phyloP scores from a whole-genome alignment of 208 protist genomes.

The Sergeia podlipaevii region DNA sequence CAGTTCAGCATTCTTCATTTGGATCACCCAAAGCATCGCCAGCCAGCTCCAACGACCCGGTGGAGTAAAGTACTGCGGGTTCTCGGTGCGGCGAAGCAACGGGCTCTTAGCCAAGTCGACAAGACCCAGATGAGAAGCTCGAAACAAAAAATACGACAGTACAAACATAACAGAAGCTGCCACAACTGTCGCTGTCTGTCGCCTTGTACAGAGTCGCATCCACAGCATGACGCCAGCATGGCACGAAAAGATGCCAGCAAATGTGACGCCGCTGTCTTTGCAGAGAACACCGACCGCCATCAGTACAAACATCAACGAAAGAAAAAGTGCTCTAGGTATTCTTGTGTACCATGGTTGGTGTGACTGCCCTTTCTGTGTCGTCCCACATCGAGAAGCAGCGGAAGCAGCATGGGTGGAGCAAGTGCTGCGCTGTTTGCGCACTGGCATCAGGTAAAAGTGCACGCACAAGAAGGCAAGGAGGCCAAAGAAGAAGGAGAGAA shows the following conservation, averaged over 20 bases:
- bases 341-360: too few species aligned
- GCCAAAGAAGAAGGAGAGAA: slow-evolving; percentile 64
- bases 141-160: slow-evolving; percentile 54
- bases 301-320: slow-evolving; percentile 8
- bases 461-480: slow-evolving; percentile 38
- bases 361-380: background rate
- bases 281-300: slow-evolving; percentile 30
- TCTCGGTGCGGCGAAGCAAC: slow-evolving; percentile 73
- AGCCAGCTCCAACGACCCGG: slow-evolving; percentile 28
- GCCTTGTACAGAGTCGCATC: too few species aligned
- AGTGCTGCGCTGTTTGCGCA: background rate
- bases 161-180: slow-evolving; percentile 18
- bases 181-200: too few species aligned
- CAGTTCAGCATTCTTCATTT: slow-evolving; percentile 79
- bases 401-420: background rate
- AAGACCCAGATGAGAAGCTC: slow-evolving; percentile 32
- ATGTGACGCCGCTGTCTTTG: slow-evolving; percentile 80
- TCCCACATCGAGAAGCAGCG: background rate
- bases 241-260: slow-evolving; percentile 50
- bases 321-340: background rate
- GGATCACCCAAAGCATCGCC: slow-evolving; percentile 51
- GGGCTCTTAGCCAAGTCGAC: slow-evolving; percentile 37
- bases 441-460: slow-evolving; percentile 11
- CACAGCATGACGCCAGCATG: slow-evolving; percentile 28
- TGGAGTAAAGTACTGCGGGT: slow-evolving; percentile 71